phyloP scores from a whole-genome alignment of 345 rosid species.

The Bruguiera sexangula region DNA sequence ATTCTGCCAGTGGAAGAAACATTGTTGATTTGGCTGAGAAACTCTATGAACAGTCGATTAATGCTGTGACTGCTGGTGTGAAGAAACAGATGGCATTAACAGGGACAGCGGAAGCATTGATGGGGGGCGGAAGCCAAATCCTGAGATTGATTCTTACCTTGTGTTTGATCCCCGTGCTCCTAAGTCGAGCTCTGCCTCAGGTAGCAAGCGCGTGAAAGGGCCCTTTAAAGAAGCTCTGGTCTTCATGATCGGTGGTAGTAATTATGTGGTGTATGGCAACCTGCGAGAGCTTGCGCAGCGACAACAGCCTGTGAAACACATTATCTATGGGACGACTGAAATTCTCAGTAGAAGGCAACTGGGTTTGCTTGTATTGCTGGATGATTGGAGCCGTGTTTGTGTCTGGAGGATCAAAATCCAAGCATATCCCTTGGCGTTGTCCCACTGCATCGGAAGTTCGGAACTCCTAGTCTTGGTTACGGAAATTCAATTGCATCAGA shows the following conservation, averaged over 20 bases:
- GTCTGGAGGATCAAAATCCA: too few species aligned
- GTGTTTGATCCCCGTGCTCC: constrained; percentile 87
- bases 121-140: constrained; percentile 84
- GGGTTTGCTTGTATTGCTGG: not conserved
- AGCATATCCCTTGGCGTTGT: too few species aligned
- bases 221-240: constrained; percentile 94
- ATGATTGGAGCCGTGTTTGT: too few species aligned
- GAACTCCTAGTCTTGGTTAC: too few species aligned
- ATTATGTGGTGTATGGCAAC: constrained; percentile 87
- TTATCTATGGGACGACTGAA: constrained; percentile 90
- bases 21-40: constrained; percentile 99
- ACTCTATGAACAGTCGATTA: constrained; percentile 85
- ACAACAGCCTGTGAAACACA: constrained; percentile 83
- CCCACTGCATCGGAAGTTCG: too few species aligned
- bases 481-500: too few species aligned
- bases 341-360: constrained; percentile 31
- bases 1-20: constrained; percentile 84
- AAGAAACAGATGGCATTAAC: constrained; percentile 91
- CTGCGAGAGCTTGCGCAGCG: constrained; percentile 81
- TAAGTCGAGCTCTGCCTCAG: constrained; percentile 57
- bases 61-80: constrained; percentile 97
- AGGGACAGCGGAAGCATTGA: constrained; percentile 84
- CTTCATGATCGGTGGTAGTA: constrained; percentile 96
- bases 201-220: constrained; percentile 70
- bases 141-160: constrained; percentile 81